Conservation (phyloP, 768 basidiomycete species). For the Leccinum incarnatum region DNA sequence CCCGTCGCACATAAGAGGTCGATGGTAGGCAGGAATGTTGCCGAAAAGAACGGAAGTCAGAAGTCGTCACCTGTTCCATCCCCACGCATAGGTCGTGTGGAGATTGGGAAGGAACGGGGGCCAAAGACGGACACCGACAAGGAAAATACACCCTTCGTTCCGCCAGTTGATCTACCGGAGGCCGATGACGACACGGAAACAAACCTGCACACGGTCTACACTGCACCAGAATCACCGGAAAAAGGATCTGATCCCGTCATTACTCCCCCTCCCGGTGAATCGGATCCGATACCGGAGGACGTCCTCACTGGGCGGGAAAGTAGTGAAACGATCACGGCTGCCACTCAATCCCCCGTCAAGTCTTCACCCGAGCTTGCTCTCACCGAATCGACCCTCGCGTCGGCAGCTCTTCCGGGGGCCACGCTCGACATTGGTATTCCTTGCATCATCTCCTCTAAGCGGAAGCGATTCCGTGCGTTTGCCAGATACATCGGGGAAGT, state of each 20-base stretch:
- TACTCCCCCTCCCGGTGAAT: constrained; percentile 12
- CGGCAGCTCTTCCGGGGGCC: constrained; percentile 44
- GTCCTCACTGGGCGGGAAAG: constrained; percentile 25
- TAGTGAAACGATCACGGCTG: constrained; percentile 27
- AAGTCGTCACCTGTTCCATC: constrained; percentile 16
- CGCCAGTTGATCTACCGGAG: constrained; percentile 34
- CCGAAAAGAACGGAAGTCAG: constrained; percentile 14
- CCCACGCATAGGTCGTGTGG: constrained; percentile 16
- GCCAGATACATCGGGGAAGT: constrained; percentile 89
- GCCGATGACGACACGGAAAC: constrained; percentile 38
- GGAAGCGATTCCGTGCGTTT: constrained; percentile 80
- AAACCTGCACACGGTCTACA: constrained; percentile 19
- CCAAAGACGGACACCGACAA: constrained; percentile 31
- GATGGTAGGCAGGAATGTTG: constrained; percentile 8
- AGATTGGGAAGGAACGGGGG: constrained; percentile 34
- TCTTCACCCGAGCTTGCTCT: constrained; percentile 17
- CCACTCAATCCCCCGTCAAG: constrained; percentile 20
- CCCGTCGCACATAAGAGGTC: constrained; percentile 21
- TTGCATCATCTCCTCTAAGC: constrained; percentile 82
- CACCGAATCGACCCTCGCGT: constrained; percentile 26
- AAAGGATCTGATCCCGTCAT: constrained; percentile 7
- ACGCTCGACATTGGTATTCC: constrained; percentile 86
- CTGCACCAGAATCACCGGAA: constrained; percentile 16
- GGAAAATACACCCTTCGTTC: constrained; percentile 12
- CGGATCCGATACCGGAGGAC: constrained; percentile 15